Conservation (phyloP, 1,284 basidiomycete genomes). For the Xanthoconium separans region DNA sequence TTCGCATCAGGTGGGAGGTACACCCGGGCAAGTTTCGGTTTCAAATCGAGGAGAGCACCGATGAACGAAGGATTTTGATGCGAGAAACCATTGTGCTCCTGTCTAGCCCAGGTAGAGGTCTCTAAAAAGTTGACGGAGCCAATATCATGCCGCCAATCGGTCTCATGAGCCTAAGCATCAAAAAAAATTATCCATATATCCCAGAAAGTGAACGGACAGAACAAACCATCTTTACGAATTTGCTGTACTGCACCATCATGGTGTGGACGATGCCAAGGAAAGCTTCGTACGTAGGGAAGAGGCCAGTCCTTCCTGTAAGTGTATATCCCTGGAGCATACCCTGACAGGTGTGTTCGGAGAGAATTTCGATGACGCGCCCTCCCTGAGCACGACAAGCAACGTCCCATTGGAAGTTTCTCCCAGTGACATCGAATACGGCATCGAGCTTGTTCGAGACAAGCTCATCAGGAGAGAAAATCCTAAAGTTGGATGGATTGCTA, state of each 20-base stretch:
- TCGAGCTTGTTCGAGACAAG: conserved; percentile 89
- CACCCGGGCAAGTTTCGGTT: conserved; percentile 72
- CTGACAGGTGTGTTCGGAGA: conserved; percentile 87
- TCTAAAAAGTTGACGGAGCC: conserved; percentile 85
- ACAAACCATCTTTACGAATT: conserved; percentile 77
- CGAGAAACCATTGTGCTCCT: conserved; percentile 80
- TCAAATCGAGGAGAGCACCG: conserved; percentile 76
- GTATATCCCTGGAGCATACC: conserved; percentile 88
- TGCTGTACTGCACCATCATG: conserved; percentile 85
- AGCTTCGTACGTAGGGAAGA: conserved; percentile 89
- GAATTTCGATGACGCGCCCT: conserved; percentile 83
- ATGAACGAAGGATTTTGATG: conserved; percentile 88
- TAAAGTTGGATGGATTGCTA: conserved; percentile 74
- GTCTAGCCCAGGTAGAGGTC: conserved; percentile 84
- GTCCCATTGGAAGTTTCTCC: conserved; percentile 85
- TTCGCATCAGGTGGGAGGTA: conserved; percentile 92
- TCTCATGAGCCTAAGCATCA: conserved; percentile 54
- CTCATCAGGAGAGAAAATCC: conserved; percentile 92
- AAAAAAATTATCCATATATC: neutral
- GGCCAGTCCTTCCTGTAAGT: conserved; percentile 74
- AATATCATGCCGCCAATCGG: conserved; percentile 69
- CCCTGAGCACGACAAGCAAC: conserved; percentile 57
- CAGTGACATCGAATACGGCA: conserved; percentile 62
- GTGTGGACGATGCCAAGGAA: conserved; percentile 78
- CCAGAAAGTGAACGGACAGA: neutral